These are phyloP conservation scores for Suillus placidus DNA, from an alignment of 768 basidiomycete species.

Conservation along the genomic window DNA sequence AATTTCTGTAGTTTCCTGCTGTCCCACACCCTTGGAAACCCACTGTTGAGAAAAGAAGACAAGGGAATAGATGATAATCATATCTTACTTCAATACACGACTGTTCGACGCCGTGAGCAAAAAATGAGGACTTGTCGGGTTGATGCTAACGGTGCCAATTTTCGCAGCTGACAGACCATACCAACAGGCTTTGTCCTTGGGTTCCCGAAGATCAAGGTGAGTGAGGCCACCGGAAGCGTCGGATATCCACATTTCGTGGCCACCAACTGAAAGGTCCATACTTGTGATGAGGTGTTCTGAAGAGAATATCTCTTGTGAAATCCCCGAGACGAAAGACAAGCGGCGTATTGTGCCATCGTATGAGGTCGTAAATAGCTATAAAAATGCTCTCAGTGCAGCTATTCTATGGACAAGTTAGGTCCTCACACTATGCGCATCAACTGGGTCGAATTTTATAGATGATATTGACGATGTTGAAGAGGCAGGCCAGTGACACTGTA, in stretches of 20 bases:
- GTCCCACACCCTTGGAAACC: slow-evolving; percentile 72
- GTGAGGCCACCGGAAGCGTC: slow-evolving; percentile 72
- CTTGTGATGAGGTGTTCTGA: slow-evolving; percentile 68
- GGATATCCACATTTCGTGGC: slow-evolving; percentile 85
- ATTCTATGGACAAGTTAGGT: background rate
- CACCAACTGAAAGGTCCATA: slow-evolving; percentile 66
- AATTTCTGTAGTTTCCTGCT: slow-evolving; percentile 61
- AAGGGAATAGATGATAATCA: background rate
- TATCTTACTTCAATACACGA: slow-evolving; percentile 64
- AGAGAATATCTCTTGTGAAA: slow-evolving; percentile 70
- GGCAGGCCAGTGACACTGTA: slow-evolving; percentile 86
- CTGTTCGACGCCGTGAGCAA: slow-evolving; percentile 79
- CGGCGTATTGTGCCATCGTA: slow-evolving; percentile 81
- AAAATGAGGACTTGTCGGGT: slow-evolving; percentile 67
- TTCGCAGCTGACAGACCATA: slow-evolving; percentile 72
- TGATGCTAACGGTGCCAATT: slow-evolving; percentile 79
- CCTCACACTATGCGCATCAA: slow-evolving; percentile 71
- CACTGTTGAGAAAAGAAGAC: background rate
- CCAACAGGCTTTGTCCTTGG: slow-evolving; percentile 54
- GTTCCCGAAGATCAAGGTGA: slow-evolving; percentile 74
- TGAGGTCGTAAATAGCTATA: slow-evolving; percentile 75
- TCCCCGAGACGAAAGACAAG: slow-evolving; percentile 71
- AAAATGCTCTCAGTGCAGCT: slow-evolving; percentile 2
- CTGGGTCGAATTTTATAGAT: slow-evolving; percentile 74
- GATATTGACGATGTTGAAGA: slow-evolving; percentile 81